Evolutionary conservation across 2,329 filamentous ascomycete genomes (phyloP).

Genomic region (Sclerotinia subarctica): DNA sequence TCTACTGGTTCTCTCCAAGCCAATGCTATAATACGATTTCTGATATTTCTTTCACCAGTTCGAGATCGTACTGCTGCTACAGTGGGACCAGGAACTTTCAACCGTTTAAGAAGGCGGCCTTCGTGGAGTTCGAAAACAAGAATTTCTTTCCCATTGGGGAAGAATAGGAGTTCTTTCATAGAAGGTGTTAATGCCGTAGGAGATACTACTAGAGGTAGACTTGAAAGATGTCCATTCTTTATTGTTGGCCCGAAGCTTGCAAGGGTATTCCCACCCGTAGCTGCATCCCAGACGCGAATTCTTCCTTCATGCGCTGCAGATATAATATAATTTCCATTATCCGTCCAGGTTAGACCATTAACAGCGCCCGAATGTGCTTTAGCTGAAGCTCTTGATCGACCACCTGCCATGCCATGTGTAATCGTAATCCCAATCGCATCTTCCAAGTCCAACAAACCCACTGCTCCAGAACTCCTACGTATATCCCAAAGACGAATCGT

Average conservation of each 20-base stretch:
- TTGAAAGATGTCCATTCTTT: conserved; percentile 66
- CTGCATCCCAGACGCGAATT: conserved; percentile 82
- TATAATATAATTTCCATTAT: conserved; percentile 72
- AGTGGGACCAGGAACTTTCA: conserved; percentile 61
- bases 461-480: conserved; percentile 68
- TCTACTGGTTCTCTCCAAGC: conserved; percentile 68
- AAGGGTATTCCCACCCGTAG: conserved; percentile 79
- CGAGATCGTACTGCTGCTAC: conserved; percentile 47
- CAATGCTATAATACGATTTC: conserved; percentile 69
- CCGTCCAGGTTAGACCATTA: conserved; percentile 82
- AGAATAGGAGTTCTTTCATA: conserved; percentile 67
- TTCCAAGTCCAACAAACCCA: conserved; percentile 80
- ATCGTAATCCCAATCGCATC: conserved; percentile 68
- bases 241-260: conserved; percentile 82
- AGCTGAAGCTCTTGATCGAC: conserved; percentile 48
- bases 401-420: conserved; percentile 37
- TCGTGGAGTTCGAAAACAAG: conserved; percentile 76
- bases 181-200: conserved; percentile 57
- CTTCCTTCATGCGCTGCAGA: conserved; percentile 80
- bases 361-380: conserved; percentile 77
- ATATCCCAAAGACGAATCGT: conserved; percentile 85
- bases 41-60: conserved; percentile 55
- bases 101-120: conserved; percentile 66
- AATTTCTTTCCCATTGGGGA: conserved; percentile 78
- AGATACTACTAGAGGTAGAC: conserved; percentile 58